A percentile compares a stretch with the other conserved stretches of the same genome.
These are phyloP conservation scores for Aureobasidium sp. DNA, from an alignment of 2,329 filamentous ascomycete genomes.

Conservation along the genomic window DNA sequence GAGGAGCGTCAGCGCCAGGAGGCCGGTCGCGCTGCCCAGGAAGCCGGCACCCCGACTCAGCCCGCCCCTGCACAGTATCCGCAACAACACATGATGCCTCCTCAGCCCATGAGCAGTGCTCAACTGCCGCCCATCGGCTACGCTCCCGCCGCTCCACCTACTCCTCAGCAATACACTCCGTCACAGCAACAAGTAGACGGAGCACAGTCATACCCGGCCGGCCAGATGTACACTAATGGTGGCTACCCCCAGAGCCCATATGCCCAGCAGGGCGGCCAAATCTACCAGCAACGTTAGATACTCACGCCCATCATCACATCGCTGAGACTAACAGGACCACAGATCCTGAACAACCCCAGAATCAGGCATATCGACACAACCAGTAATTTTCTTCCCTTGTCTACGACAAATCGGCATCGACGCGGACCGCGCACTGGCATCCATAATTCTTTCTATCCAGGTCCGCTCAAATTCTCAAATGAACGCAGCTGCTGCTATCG, in stretches of 20 bases:
- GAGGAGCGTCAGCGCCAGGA: constrained; percentile 74
- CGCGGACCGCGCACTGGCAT: background rate
- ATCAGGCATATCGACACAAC: constrained; percentile 19
- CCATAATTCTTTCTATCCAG: background rate
- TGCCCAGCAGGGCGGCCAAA: constrained; percentile 39
- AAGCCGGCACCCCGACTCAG: constrained; percentile 45
- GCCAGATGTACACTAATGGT: constrained; percentile 34
- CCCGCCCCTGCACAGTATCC: constrained; percentile 41
- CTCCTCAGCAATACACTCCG: constrained; percentile 40
- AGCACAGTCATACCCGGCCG: constrained; percentile 41
- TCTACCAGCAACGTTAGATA: constrained; percentile 37
- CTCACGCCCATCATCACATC: background rate
- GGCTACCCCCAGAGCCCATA: constrained; percentile 48
- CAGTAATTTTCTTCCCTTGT: constrained; percentile 11
- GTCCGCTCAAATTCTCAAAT: background rate
- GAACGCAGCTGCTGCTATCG: background rate
- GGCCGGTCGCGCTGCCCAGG: constrained; percentile 48
- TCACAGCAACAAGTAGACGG: constrained; percentile 42
- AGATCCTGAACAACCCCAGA: constrained; percentile 20
- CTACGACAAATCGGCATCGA: background rate
- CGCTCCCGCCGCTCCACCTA: constrained; percentile 39
- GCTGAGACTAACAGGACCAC: background rate
- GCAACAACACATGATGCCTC: constrained; percentile 38
- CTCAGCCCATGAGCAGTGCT: constrained; percentile 39
- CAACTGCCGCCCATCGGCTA: constrained; percentile 48